These are phyloP conservation scores for Kwoniella sp. DNA, from an alignment of 768 basidiomycete species.

Conservation along the genomic window DNA sequence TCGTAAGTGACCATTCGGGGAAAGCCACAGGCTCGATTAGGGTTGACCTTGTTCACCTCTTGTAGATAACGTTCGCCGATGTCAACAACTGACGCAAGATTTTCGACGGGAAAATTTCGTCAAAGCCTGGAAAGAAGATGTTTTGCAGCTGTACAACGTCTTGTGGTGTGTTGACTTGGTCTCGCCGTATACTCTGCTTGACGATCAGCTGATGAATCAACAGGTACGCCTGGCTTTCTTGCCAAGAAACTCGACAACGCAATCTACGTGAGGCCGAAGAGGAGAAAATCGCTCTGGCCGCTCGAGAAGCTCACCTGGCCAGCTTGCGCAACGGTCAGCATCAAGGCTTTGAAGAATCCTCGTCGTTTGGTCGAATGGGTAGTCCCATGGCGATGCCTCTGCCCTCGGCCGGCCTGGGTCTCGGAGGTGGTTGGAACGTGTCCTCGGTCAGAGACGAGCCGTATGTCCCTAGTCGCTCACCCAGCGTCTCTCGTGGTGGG, in stretches of 20 bases:
- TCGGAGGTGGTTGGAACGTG: slow-evolving; percentile 13
- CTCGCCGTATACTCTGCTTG: neutral
- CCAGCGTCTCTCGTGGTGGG: slow-evolving; percentile 8
- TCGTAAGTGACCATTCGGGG: slow-evolving; percentile 27
- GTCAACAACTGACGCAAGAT: slow-evolving; percentile 78
- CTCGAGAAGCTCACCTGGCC: slow-evolving; percentile 10
- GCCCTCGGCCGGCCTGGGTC: neutral
- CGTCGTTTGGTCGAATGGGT: neutral
- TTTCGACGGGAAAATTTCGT: slow-evolving; percentile 85
- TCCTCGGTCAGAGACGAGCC: slow-evolving; percentile 15
- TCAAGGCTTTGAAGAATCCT: neutral
- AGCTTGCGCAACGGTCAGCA: slow-evolving; percentile 15
- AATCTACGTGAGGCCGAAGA: slow-evolving; percentile 4
- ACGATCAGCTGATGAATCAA: neutral
- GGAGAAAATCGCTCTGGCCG: slow-evolving; percentile 4
- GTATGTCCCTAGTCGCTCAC: slow-evolving; percentile 4
- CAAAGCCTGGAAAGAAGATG: slow-evolving; percentile 89
- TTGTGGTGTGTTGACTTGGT: slow-evolving; percentile 82
- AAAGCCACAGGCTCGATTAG: neutral
- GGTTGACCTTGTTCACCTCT: neutral
- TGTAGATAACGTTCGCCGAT: slow-evolving; percentile 74
- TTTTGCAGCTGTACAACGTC: slow-evolving; percentile 82
- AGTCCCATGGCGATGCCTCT: slow-evolving; percentile 4
- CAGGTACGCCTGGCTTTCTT: slow-evolving; percentile 22
- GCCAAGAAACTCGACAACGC: slow-evolving; percentile 13